A percentile compares a stretch with the other conserved stretches of the same genome.
phyloP scores from a whole-genome alignment of 2,329 filamentous ascomycete species.

The Colletotrichum higginsianum region DNA sequence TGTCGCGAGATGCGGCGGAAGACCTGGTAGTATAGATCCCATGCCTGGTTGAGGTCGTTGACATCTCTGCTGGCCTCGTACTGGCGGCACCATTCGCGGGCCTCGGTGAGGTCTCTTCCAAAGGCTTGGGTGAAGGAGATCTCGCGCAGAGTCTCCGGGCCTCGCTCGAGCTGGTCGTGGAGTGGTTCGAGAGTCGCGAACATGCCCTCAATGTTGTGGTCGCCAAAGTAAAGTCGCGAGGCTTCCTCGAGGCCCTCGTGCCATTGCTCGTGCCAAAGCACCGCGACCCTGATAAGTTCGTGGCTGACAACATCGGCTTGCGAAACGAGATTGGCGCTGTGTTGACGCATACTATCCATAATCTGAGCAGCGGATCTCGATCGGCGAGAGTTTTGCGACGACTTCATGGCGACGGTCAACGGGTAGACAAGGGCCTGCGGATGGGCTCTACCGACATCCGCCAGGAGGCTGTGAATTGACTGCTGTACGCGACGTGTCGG shows the following conservation, averaged over 20 bases:
- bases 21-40: slow-evolving; percentile 99
- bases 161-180: slow-evolving; percentile 90
- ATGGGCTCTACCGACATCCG: slow-evolving; percentile 93
- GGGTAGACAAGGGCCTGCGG: slow-evolving; percentile 98
- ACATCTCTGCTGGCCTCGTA: slow-evolving; percentile 92
- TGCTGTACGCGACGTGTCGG: slow-evolving; percentile 90
- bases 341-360: slow-evolving; percentile 98
- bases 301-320: slow-evolving; percentile 96
- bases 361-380: slow-evolving; percentile 92
- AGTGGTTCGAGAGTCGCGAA: slow-evolving; percentile 90
- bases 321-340: slow-evolving; percentile 92
- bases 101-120: slow-evolving; percentile 93
- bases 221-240: slow-evolving; percentile 95
- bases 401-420: slow-evolving; percentile 98
- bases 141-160: slow-evolving; percentile 93
- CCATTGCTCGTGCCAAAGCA: slow-evolving; percentile 99
- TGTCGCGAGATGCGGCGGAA: slow-evolving; percentile 97
- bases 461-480: slow-evolving; percentile 91
- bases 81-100: slow-evolving; percentile 94
- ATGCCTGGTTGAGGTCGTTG: slow-evolving; percentile 96
- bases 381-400: slow-evolving; percentile 82
- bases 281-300: slow-evolving; percentile 96
- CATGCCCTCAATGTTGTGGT: slow-evolving; percentile 98
- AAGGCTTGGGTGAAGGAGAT: slow-evolving; percentile 99
- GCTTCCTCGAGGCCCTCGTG: slow-evolving; percentile 98